Conservation (phyloP, 371 early-diverging fungal species). For the Mucor velutinosus region DNA sequence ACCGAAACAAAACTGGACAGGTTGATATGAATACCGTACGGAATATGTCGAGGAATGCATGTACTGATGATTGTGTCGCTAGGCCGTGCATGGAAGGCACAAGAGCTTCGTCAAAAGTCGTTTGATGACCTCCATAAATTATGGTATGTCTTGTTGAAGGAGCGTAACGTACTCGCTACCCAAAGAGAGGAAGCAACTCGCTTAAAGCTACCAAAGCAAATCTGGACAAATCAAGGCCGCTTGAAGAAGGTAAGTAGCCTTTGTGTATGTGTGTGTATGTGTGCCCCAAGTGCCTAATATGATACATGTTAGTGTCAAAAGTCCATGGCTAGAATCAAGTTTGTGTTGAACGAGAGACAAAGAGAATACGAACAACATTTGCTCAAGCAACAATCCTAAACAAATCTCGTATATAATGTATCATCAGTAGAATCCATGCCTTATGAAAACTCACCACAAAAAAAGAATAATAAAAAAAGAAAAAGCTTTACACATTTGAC, state of each 20-base stretch:
- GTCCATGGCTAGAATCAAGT: constrained; percentile 94
- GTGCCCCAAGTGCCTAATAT: not conserved
- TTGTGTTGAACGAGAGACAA: constrained; percentile 89
- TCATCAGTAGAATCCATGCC: not conserved
- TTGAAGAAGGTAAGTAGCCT: constrained; percentile 69
- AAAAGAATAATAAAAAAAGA: not conserved
- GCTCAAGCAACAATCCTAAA: not conserved
- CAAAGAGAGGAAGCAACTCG: constrained; percentile 85
- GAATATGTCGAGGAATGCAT: not conserved
- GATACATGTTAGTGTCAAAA: constrained; percentile 69
- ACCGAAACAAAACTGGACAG: constrained; percentile 69
- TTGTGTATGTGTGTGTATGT: not conserved
- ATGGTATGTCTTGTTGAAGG: constrained; percentile 95
- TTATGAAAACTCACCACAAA: not conserved
- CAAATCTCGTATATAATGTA: constrained; percentile 1
- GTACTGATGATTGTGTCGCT: not conserved
- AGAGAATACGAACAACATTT: constrained; percentile 60
- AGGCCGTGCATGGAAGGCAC: constrained; percentile 93
- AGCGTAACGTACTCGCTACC: constrained; percentile 89
- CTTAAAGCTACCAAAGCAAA: constrained; percentile 59
- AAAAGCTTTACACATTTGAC: not conserved
- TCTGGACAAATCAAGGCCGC: constrained; percentile 77
- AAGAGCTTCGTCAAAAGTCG: constrained; percentile 89
- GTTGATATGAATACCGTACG: constrained; percentile 30
- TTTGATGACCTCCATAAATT: constrained; percentile 97